Evolutionary conservation across 202 grass and related monocot species (phyloP).

Genomic region (Bolboschoenoplectus hybrid): DNA sequence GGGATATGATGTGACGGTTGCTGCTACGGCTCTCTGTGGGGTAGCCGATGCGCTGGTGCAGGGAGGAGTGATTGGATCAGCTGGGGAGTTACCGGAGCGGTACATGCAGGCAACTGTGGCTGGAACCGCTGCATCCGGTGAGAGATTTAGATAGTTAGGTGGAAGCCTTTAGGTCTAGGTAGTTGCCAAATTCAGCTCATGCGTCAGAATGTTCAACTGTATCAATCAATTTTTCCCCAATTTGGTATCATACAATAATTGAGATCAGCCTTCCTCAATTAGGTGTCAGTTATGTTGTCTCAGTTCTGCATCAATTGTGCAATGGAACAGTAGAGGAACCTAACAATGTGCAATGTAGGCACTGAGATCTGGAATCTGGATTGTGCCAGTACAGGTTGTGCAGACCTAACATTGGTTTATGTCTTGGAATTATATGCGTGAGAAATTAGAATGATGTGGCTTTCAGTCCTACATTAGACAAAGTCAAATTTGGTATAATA

Average conservation of each 20-base stretch:
- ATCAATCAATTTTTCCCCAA: background rate
- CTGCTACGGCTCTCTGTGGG: slow-evolving; percentile 55
- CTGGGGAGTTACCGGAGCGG: slow-evolving; percentile 79
- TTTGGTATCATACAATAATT: slow-evolving; percentile 20
- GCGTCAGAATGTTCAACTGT: background rate
- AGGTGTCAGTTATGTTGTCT: background rate
- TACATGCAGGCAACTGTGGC: slow-evolving; percentile 94
- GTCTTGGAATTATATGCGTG: background rate
- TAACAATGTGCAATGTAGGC: background rate
- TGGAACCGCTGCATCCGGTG: slow-evolving; percentile 76
- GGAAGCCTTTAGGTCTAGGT: slow-evolving; percentile 5
- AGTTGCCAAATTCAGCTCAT: background rate
- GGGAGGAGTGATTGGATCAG: slow-evolving; percentile 76
- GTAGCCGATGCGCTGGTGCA: slow-evolving; percentile 77
- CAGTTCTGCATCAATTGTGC: background rate
- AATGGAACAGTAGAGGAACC: background rate
- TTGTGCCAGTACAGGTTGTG: background rate
- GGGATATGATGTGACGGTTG: slow-evolving; percentile 70
- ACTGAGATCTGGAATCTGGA: background rate
- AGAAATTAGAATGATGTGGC: background rate
- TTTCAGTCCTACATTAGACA: background rate
- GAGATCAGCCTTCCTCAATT: background rate
- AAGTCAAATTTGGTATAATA: background rate
- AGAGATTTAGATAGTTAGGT: slow-evolving; percentile 19
- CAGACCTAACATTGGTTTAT: background rate